These are phyloP conservation scores for Guadua angustifolia DNA, from an alignment of 176 grass and related monocot species.

Conservation along the genomic window DNA sequence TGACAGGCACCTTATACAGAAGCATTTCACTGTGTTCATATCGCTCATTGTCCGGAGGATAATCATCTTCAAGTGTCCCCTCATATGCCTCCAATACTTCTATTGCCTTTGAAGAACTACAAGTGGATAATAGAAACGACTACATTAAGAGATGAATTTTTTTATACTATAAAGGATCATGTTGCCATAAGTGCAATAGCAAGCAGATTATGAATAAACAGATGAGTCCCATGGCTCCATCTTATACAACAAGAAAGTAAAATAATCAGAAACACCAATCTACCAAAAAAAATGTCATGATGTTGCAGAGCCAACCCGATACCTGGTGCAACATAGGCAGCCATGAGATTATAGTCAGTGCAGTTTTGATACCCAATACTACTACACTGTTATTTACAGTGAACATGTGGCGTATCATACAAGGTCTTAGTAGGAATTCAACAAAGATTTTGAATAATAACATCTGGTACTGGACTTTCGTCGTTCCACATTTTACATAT, in stretches of 20 bases:
- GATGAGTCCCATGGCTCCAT: too few species aligned
- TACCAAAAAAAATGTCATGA: neutral
- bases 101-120: constrained; percentile 86
- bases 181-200: too few species aligned
- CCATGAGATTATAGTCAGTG: constrained; percentile 16
- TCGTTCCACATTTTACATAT: neutral
- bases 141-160: neutral
- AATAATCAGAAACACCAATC: constrained; percentile 15
- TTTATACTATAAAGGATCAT: neutral
- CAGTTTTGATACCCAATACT: neutral
- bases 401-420: neutral
- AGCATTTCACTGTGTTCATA: constrained; percentile 99
- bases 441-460: constrained; percentile 13
- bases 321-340: constrained; percentile 17
- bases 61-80: constrained; percentile 97
- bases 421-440: neutral
- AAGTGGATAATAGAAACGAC: constrained; percentile 19
- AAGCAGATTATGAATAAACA: too few species aligned
- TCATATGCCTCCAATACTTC: constrained; percentile 98
- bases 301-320: neutral
- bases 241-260: neutral
- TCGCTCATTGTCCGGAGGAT: constrained; percentile 94
- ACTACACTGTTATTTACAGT: neutral
- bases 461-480: constrained; percentile 7
- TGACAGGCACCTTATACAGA: constrained; percentile 82